Conservation (phyloP, 163 green algal species). For the Chlorella variabilis region DNA sequence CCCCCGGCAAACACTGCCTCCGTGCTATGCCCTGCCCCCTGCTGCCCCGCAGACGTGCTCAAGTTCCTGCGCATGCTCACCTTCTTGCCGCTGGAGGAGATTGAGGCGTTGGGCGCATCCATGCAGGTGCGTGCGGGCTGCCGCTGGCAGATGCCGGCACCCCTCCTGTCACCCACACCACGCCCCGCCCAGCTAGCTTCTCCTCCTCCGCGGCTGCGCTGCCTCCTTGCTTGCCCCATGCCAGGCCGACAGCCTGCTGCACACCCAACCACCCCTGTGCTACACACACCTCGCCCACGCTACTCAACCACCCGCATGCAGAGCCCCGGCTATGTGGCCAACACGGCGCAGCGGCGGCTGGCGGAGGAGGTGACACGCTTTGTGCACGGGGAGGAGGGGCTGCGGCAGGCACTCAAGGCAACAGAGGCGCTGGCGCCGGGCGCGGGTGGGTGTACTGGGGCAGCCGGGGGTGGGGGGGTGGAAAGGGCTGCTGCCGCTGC, state of each 20-base stretch:
- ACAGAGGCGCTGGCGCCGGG: constrained; percentile 75
- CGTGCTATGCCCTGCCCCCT: too few relatives aligned
- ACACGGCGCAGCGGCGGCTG: constrained; percentile 89
- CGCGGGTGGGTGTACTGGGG: constrained; percentile 18
- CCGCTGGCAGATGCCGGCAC: neutral
- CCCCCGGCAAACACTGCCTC: too few relatives aligned
- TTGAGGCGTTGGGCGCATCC: constrained; percentile 66
- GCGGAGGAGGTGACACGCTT: constrained; percentile 96
- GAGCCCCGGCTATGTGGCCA: constrained; percentile 78
- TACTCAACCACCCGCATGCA: neutral
- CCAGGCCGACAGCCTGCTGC: too few relatives aligned
- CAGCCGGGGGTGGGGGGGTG: too few relatives aligned
- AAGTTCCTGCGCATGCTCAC: constrained; percentile 96
- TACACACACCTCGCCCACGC: neutral
- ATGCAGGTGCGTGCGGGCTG: constrained; percentile 60
- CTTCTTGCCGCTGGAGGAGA: constrained; percentile 91
- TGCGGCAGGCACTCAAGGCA: constrained; percentile 86
- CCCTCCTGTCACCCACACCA: too few relatives aligned
- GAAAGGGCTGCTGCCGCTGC: too few relatives aligned
- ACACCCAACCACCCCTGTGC: too few relatives aligned
- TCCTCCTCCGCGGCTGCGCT: too few relatives aligned
- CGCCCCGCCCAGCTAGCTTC: too few relatives aligned
- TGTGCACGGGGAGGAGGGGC: constrained; percentile 94
- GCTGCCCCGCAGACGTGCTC: constrained; percentile 63
- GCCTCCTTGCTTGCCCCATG: too few relatives aligned